phyloP scores from a whole-genome alignment of 139 green algal genomes.

The Ulvella scutata region DNA sequence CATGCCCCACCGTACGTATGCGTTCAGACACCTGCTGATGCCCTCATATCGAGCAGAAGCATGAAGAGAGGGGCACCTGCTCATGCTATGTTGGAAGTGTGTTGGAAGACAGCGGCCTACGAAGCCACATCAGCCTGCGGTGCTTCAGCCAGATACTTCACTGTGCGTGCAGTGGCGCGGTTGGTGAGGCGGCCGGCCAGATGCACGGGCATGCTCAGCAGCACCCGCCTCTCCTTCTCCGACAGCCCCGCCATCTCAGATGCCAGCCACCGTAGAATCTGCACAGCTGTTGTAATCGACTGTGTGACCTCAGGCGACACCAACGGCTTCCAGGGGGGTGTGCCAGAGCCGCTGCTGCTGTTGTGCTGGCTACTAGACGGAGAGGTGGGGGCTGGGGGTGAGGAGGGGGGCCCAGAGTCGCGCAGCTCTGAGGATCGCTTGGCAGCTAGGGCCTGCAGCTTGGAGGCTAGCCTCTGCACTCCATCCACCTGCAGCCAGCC shows the following conservation, averaged over 20 bases:
- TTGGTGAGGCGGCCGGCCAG: neutral
- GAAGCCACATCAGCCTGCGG: no score
- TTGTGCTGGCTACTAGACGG: no score
- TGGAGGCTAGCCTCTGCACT: neutral
- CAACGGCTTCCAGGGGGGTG: neutral
- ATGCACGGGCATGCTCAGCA: neutral
- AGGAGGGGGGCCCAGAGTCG: neutral
- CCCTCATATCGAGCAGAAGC: no score
- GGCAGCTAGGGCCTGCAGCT: neutral
- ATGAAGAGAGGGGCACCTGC: no score
- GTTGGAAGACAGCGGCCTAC: no score
- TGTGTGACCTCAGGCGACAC: neutral
- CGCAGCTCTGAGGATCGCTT: neutral
- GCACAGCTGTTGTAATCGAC: neutral
- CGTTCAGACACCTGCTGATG: no score
- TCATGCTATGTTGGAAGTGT: no score
- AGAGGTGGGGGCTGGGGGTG: no score
- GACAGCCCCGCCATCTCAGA: slow-evolving; percentile 3
- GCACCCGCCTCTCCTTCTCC: neutral
- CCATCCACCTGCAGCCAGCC: neutral
- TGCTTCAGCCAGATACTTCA: neutral
- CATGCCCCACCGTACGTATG: no score
- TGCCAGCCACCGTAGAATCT: neutral
- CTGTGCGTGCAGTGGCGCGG: neutral
- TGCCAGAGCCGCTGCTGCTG: no score